Base-by-base conservation (phyloP, 768 basidiomycete species). In the Tricholoma sp. region DNA sequence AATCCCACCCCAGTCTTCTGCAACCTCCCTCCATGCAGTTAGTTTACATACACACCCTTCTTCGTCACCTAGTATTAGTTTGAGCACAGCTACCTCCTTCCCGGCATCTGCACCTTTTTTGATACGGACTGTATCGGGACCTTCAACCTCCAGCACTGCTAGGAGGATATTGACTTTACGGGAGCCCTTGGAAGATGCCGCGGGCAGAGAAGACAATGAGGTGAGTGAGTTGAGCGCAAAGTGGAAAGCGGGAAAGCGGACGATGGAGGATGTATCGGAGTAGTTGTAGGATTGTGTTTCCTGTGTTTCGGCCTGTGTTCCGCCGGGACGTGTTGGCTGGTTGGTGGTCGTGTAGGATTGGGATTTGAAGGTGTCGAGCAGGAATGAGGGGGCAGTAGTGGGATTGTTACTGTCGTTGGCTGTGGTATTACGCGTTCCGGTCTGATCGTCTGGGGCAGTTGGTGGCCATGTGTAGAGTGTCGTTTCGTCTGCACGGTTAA, bases 1-100 rank as follows among this genome's bases (percentile, higher is more conserved):
- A 35, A 69, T 57, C 1, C 76, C 78, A 21, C 85, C 87, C 90
- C 89, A 91, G 0, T 70, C 68, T 45, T 91, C 86, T 10, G 91
- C 91, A 4, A 80, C 72, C 47, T 91, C 85, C 55, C 89, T 74
- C 91, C 91, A 93, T 11, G 85, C 89, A 4, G 86, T 87, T 16
- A 92, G 67, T 70, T 85, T 89, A 64, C 83, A 83, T 6, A 91
- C 78, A 1, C 71, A 76, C 1, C 86, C 85, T 27, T 80, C 80
- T 54, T 90, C 88, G 63, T 91, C 88, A 9, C 87, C 86, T 22
- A 92, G 69, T 49, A 92, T 82, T 64, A 91, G 73, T 64, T 83
- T 88, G 27, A 92, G 69, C 43, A 92, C 66, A 0, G 79, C 80
- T 0, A 90, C 81, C 58, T 88, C 82, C 57, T 81, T 83, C 7